Percentiles rank a stretch among this genome's conserved stretches.
These are phyloP conservation scores for Podospora pseudoanserina DNA, from an alignment of 495 filamentous ascomycete species.

Conservation along the genomic window DNA sequence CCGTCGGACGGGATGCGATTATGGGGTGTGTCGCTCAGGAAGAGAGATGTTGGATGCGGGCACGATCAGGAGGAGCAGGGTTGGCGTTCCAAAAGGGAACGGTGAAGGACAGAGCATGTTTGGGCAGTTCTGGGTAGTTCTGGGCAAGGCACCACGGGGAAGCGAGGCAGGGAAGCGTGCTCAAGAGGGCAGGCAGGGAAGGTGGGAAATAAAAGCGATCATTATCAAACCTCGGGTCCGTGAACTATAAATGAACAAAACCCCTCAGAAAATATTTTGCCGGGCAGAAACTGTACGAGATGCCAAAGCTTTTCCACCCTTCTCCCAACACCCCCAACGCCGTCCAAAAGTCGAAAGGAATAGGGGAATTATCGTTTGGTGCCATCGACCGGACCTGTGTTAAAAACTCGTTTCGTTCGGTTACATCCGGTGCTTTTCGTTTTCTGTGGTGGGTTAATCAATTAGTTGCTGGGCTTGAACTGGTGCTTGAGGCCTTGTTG, in stretches of 20 bases:
- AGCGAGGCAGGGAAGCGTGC: background rate
- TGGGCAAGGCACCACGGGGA: slow-evolving; percentile 2
- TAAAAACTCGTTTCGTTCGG: background rate
- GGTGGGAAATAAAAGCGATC: background rate
- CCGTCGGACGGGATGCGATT: background rate
- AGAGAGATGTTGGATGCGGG: background rate
- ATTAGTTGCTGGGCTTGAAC: slow-evolving; percentile 21
- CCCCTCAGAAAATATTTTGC: background rate
- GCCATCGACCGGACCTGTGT: background rate
- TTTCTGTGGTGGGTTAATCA: slow-evolving; percentile 52
- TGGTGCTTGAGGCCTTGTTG: slow-evolving; percentile 18
- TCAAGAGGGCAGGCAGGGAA: background rate
- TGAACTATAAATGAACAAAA: slow-evolving; percentile 7
- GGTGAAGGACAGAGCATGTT: slow-evolving; percentile 3
- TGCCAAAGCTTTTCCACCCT: slow-evolving; percentile 20
- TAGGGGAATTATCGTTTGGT: slow-evolving; percentile 7
- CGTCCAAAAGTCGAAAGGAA: slow-evolving; percentile 15
- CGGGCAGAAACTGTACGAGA: background rate
- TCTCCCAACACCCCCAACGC: slow-evolving; percentile 21
- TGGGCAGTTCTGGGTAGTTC: slow-evolving; percentile 1
- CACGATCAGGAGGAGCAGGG: background rate
- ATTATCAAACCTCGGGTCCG: background rate
- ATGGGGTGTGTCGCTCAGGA: background rate
- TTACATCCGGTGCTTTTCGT: slow-evolving; percentile 68
- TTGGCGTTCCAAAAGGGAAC: background rate